phyloP scores from a whole-genome alignment of 305 asterid genomes.

The Stenogyne calaminthoides region DNA sequence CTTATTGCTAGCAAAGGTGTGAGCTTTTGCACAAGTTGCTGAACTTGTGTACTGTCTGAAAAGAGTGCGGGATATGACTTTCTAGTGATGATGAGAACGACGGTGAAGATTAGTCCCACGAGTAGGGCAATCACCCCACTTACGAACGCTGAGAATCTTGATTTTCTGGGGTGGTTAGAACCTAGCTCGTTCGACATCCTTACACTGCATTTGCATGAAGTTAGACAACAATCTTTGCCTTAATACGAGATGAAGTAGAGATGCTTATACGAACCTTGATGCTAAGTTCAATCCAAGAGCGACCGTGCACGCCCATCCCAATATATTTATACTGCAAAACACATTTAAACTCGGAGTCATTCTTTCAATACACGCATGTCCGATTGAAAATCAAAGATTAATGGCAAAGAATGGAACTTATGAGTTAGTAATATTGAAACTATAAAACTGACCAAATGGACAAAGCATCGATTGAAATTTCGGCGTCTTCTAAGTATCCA shows the following conservation, averaged over 20 bases:
- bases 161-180: slow-evolving; percentile 45
- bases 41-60: slow-evolving; percentile 39
- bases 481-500: slow-evolving; percentile 62
- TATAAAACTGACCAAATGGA: slow-evolving; percentile 54
- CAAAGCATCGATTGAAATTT: slow-evolving; percentile 60
- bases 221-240: not conserved
- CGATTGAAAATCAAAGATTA: not conserved
- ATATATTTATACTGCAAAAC: slow-evolving; percentile 49
- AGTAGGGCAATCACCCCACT: slow-evolving; percentile 46
- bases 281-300: slow-evolving; percentile 62
- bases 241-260: not conserved
- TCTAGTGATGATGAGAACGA: slow-evolving; percentile 29
- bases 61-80: slow-evolving; percentile 45
- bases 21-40: slow-evolving; percentile 41
- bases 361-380: not conserved
- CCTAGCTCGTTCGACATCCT: slow-evolving; percentile 65
- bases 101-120: slow-evolving; percentile 38
- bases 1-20: slow-evolving; percentile 54
- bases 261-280: slow-evolving; percentile 44
- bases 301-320: slow-evolving; percentile 54
- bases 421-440: not conserved
- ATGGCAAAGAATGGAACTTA: not conserved
- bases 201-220: slow-evolving; percentile 36
- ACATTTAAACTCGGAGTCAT: not conserved
- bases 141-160: slow-evolving; percentile 48